phyloP scores from a whole-genome alignment of 805 yeast species.

The Debaryomyces prosopidis region DNA sequence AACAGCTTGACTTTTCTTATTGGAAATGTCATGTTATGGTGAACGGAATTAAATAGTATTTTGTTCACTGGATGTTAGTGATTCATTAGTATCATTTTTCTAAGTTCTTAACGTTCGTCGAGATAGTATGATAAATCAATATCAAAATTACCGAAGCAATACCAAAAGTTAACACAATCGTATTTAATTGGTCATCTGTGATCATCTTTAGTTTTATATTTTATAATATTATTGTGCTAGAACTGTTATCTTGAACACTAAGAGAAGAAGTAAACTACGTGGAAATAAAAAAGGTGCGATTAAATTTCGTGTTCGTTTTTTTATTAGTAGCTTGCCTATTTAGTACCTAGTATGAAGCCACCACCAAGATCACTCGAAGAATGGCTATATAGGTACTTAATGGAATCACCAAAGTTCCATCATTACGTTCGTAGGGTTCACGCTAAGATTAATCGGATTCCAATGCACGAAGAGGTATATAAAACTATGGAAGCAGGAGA shows the following conservation, averaged over 20 bases:
- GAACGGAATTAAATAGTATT: too few species aligned
- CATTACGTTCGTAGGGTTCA: conserved; percentile 62
- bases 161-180: conserved; percentile 73
- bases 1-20: too few species aligned
- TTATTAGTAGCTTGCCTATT: not conserved
- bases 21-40: too few species aligned
- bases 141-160: conserved; percentile 69
- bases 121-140: conserved; percentile 66
- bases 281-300: not conserved
- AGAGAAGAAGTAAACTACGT: not conserved
- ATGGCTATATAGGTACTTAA: conserved; percentile 42
- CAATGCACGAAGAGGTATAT: conserved; percentile 34
- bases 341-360: conserved; percentile 1
- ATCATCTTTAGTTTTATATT: conserved; percentile 54
- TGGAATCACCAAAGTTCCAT: conserved; percentile 60
- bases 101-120: conserved; percentile 43
- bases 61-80: too few species aligned
- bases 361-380: conserved; percentile 44
- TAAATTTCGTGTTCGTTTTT: not conserved
- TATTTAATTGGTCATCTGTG: conserved; percentile 75
- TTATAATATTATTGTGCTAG: too few species aligned
- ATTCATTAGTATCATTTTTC: not conserved
- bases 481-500: conserved; percentile 20
- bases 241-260: not conserved
- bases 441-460: conserved; percentile 62